Evolutionary conservation across 106 monocot species (phyloP), one percentile per base, ranked within the genome.

Genomic region (Acorus calamus): DNA sequence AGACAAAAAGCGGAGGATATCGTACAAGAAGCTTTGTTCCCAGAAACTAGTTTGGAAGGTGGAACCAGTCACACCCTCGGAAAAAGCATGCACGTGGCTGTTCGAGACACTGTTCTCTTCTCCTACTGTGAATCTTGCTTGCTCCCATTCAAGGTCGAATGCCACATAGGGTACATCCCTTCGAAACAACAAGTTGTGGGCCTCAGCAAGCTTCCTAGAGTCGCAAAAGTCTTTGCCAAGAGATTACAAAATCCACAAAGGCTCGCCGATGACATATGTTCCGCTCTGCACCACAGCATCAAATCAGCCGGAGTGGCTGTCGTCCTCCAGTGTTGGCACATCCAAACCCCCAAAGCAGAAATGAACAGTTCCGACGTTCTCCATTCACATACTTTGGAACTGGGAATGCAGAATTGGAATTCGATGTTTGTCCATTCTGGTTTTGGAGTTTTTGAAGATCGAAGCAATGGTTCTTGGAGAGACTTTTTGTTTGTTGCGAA

Each of bases 121-220:
- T 98, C 96, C 46, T 90, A 88, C 44, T 98, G 96, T 43, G 96
- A 87, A 50, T 98, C 85, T 28, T 98, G 96, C 66, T 77, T 98
- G 72, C 87, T 98, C 49, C 96, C 96, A 2, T 98, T 98, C 69
- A 73, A 72, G 49, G 58, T 88, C 14, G 65, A 70, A 7, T 91
- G 91, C 70, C 96, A 98, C 67, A 78, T 98, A 44, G 91, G 96
- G 5, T 98, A 98, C 69, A 51, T 98, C 13, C 83, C 93, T 12
- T 84, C 93, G 12, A 69, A 73, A 1, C 65, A 81, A 42, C 73
- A 81, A 60, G 93, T 93, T 10, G 80, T 98, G 0, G 96, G 96
- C 6, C 66, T 98, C 9, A 98, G 96, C 80, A 98, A 98, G 80
- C 82, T 98, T 55, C 83, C 96, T 0, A 75, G 96, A 53, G 96